Evolutionary conservation across 2,329 filamentous ascomycete genomes (phyloP).

Genomic region (Rhynchosporium graminicola): DNA sequence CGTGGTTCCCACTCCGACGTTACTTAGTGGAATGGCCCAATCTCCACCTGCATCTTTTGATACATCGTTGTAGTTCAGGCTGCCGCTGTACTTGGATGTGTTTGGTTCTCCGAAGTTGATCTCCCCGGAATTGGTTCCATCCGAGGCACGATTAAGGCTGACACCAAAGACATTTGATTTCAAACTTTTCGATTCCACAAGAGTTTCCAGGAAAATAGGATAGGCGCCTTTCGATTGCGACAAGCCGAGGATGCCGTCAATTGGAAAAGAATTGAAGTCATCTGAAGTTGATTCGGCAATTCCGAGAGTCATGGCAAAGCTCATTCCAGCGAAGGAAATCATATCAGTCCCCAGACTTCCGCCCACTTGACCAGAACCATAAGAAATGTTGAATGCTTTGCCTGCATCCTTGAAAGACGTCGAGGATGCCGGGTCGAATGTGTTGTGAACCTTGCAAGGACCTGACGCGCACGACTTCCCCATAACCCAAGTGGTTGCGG

Average conservation of each 20-base stretch:
- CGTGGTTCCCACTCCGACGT: conserved; percentile 62
- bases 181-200: conserved; percentile 59
- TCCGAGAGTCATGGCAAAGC: conserved; percentile 68
- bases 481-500: conserved; percentile 83
- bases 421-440: conserved; percentile 68
- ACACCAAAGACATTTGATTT: conserved; percentile 70
- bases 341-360: conserved; percentile 68
- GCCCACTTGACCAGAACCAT: conserved; percentile 74
- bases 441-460: conserved; percentile 69
- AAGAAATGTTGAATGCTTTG: conserved; percentile 65
- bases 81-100: conserved; percentile 63
- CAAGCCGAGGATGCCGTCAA: conserved; percentile 85
- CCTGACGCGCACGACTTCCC: conserved; percentile 64
- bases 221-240: conserved; percentile 58
- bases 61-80: conserved; percentile 65
- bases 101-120: conserved; percentile 76
- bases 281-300: conserved; percentile 69
- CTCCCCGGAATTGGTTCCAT: conserved; percentile 70
- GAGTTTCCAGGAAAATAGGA: conserved; percentile 66
- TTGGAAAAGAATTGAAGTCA: conserved; percentile 76
- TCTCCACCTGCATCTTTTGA: conserved; percentile 51
- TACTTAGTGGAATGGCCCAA: conserved; percentile 74
- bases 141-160: conserved; percentile 65
- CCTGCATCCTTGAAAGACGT: conserved; percentile 57
- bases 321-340: conserved; percentile 65